A percentile compares a stretch with the other conserved stretches of the same genome.
Conservation (phyloP, 2,329 filamentous ascomycete genomes). For the Epicoccum sorghinum region DNA sequence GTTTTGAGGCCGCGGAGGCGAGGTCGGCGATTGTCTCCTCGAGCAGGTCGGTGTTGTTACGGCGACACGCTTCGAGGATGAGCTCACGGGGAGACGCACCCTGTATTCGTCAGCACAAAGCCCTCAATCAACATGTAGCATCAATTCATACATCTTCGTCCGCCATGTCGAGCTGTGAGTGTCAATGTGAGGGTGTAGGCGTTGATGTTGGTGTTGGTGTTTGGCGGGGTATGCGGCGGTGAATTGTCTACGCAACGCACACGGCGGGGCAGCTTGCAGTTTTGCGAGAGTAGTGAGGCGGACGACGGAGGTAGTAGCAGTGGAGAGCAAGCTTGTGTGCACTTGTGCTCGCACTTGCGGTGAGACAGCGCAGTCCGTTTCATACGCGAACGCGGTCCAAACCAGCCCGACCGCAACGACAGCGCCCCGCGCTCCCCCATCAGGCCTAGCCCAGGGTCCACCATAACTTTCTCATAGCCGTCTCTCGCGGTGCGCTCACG, state of each 20-base stretch:
- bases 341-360: neutral
- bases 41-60: conserved; percentile 89
- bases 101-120: conserved; percentile 53
- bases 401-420: neutral
- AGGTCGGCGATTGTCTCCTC: conserved; percentile 69
- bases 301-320: neutral
- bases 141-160: conserved; percentile 39
- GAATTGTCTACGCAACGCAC: neutral
- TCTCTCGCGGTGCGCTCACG: neutral
- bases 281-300: too few relatives aligned
- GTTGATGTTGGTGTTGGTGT: neutral
- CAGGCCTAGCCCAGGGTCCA: conserved; percentile 30
- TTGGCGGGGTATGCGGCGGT: conserved; percentile 5
- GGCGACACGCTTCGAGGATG: conserved; percentile 88
- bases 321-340: neutral
- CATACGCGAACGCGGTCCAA: neutral
- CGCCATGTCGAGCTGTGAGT: conserved; percentile 34
- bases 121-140: too few relatives aligned
- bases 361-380: conserved; percentile 10
- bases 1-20: conserved; percentile 53
- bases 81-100: conserved; percentile 85
- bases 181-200: too few relatives aligned
- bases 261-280: too few relatives aligned
- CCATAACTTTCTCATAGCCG: conserved; percentile 33
- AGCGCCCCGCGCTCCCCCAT: conserved; percentile 34